Evolutionary conservation across 1,139 yeast species (phyloP).

Genomic region (Hansenula anomala): DNA sequence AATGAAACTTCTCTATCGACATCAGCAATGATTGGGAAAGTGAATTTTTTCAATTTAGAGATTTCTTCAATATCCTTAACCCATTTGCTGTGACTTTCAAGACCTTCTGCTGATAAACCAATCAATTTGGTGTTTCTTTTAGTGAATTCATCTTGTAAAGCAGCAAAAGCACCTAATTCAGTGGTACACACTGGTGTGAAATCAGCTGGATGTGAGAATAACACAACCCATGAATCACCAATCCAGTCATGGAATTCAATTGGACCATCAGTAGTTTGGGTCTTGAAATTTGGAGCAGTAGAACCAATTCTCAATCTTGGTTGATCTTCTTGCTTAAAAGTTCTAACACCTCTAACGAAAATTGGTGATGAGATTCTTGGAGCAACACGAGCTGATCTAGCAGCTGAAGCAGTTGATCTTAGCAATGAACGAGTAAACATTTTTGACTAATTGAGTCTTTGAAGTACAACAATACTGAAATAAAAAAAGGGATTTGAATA

Average conservation of each 20-base stretch:
- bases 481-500: not conserved
- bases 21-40: constrained; percentile 87
- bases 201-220: constrained; percentile 92
- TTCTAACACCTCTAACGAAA: constrained; percentile 26
- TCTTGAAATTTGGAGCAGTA: constrained; percentile 78
- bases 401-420: constrained; percentile 20
- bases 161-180: constrained; percentile 88
- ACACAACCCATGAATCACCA: constrained; percentile 77
- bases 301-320: constrained; percentile 67
- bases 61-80: constrained; percentile 82
- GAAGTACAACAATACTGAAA: no score
- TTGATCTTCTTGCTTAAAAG: constrained; percentile 56
- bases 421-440: constrained; percentile 26
- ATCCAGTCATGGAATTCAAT: constrained; percentile 78
- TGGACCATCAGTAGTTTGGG: constrained; percentile 72
- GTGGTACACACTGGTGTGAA: constrained; percentile 96
- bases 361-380: constrained; percentile 9
- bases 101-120: constrained; percentile 78
- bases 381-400: constrained; percentile 18
- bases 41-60: constrained; percentile 55
- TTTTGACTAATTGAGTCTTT: no score
- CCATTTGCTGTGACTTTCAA: constrained; percentile 77
- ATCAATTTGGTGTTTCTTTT: constrained; percentile 78
- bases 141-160: constrained; percentile 76
- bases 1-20: constrained; percentile 74